Evolutionary conservation across 331 rosid species (phyloP), one percentile per base, ranked within the genome.

Genomic region (Dryas integrifolia): DNA sequence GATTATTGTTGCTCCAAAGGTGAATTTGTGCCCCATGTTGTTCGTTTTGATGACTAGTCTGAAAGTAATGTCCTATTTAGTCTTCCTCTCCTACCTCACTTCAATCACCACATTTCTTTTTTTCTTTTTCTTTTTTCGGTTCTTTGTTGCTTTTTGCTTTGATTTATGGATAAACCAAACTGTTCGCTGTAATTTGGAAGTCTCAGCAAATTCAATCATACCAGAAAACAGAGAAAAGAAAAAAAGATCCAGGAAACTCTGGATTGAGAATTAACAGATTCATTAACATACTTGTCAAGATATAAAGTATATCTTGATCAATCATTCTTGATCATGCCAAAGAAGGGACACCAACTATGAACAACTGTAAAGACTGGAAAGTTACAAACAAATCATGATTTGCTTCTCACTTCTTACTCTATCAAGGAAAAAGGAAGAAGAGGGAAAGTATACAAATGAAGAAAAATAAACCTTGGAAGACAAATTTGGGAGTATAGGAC

Each of bases 1-100:
- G 62, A 87, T 80, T 80, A 78, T 43, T 78, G 85, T 69, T 51
- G 64, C 50, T 43, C 76, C 44, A 43, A 73, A 6, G 65, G 79
- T 46, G 55, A 7, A 53, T 70, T 59, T 53, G 40, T 30, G 55
- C 77, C 76, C 9, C 41, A 13, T 14, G 72, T 41, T 49, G 79
- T 65, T 57, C 58, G 58, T 61, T 79, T 61, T 47, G 24, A 50
- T 35, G 38, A 52, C 53, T 58, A 30, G 40, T 62, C 26, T 24
- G 9, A 21, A 43, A 7, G 26, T 41, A 47, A 21, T 11, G 38
- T 14, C 14, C 5, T 9, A 4, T 41, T 6, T n/a, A 21, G 24
- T 21, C 24, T 21, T 21, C 24, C 1, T 21, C 24, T 21, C 24
- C 24, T 21, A 21, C 24, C 24, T 21, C 24, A 21, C 24, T 21